Base-by-base conservation (phyloP, 2,329 filamentous ascomycete genomes). In the Stemphylium lycopersici region DNA sequence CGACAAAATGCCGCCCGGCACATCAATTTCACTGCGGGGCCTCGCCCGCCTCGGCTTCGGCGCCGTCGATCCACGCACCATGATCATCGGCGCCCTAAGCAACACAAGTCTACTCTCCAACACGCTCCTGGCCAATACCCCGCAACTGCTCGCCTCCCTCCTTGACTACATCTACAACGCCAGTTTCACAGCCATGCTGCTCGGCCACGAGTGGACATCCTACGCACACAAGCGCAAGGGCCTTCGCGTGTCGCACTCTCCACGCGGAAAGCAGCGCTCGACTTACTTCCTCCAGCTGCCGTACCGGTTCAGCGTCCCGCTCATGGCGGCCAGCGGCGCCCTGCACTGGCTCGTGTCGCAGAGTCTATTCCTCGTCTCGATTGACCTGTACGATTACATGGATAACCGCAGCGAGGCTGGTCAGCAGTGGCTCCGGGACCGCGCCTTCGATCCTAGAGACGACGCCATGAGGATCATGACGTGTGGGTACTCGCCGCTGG, bases 131-230 rank as follows among this genome's bases (percentile, higher is more conserved):
- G 77, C 77, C 32, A 83, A 83, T 59, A 40, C 71, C 1, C 78
- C 80, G 2, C 81, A 83, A 60, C 55, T 79, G 0, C 55, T 82
- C 15, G 51, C 81, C 0, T 80, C 78, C 0, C 60, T 79, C 15
- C 32, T 81, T 0, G 82, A 83, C 60, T 68, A 81, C 13, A 62
- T 72, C 3, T 78, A 76, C 66, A 82, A 82, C 57, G 65, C 68
- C 6, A 62, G 81, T 7, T 64, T 80, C 22, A 84, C 79, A 0
- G 70, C 65, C 4, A 80, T 83, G 69, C 70, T 80, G 0, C 60
- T 79, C 0, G 78, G 76, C 0, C 62, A 69, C 5, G 83, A 85
- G 65, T 85, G 78, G 66, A 73, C 68, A 37, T 56, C 61, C 0
- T 81, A 78, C 65, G 68, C 73, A 3, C 20, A 47, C 0, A 4